Conservation (phyloP, 2,329 filamentous ascomycete genomes). For the Xylariaceae sp. region DNA sequence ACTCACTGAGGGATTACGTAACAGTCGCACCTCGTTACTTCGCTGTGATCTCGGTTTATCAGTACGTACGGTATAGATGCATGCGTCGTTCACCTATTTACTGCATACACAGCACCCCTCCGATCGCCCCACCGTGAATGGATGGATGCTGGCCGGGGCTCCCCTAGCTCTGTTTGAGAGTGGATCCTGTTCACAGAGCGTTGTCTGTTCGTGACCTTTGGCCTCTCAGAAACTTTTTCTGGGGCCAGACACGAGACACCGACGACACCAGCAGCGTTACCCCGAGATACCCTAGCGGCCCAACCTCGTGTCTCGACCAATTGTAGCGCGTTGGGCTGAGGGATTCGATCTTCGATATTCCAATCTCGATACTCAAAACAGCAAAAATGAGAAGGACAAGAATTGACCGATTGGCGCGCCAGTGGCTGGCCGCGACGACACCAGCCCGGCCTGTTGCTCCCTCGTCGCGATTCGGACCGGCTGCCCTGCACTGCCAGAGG, state of each 20-base stretch:
- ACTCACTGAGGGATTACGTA: neutral
- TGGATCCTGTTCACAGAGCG: neutral
- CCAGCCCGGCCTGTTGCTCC: constrained; percentile 42
- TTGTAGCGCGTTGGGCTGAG: constrained; percentile 24
- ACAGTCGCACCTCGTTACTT: no score
- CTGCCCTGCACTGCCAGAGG: constrained; percentile 21
- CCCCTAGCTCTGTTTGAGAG: neutral
- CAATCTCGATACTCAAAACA: no score
- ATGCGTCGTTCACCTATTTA: neutral
- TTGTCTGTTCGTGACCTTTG: neutral
- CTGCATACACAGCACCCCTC: neutral
- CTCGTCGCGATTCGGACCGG: constrained; percentile 25
- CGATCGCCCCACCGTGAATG: neutral
- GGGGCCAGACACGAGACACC: constrained; percentile 26
- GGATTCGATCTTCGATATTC: constrained; percentile 14
- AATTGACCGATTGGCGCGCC: constrained; percentile 54
- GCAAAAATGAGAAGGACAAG: constrained; percentile 56
- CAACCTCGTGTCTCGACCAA: constrained; percentile 24
- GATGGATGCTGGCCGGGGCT: neutral
- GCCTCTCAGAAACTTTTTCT: constrained; percentile 31
- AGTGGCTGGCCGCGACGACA: constrained; percentile 44
- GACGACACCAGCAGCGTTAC: constrained; percentile 16
- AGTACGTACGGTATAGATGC: no score
- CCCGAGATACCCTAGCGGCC: constrained; percentile 18
- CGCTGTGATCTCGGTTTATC: no score